phyloP scores from a whole-genome alignment of 257 asterid genomes.

The Solanum megistacrolobum region DNA sequence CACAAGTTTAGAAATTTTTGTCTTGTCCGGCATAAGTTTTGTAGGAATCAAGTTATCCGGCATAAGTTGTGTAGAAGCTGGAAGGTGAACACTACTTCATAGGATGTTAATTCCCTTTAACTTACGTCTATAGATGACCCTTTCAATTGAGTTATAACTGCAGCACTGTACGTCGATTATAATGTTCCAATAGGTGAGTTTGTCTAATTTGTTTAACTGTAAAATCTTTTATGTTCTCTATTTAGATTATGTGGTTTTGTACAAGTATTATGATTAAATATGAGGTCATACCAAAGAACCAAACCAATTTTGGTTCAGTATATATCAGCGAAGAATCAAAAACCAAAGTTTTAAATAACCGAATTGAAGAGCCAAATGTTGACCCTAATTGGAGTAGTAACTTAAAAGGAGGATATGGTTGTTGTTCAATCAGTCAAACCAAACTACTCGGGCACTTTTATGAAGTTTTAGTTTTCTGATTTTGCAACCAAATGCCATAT shows the following conservation, averaged over 20 bases:
- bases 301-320: not conserved
- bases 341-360: not conserved
- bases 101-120: not conserved
- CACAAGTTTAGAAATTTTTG: not conserved
- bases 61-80: not conserved
- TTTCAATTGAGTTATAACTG: not conserved
- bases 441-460: not conserved
- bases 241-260: not conserved
- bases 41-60: not conserved
- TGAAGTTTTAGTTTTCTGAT: not conserved
- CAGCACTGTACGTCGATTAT: not conserved
- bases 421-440: not conserved
- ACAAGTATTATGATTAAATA: not conserved
- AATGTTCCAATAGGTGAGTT: not conserved
- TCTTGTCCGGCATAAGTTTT: not conserved
- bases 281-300: not conserved
- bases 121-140: not conserved
- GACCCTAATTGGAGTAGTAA: not conserved
- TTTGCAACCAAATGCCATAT: not conserved
- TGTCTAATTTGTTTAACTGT: not conserved
- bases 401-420: not conserved
- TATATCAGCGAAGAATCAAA: not conserved
- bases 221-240: not conserved
- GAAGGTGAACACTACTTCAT: not conserved
- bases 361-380: not conserved